Conservation (phyloP, 2,329 filamentous ascomycete genomes). For the Diaporthe ampelina region DNA sequence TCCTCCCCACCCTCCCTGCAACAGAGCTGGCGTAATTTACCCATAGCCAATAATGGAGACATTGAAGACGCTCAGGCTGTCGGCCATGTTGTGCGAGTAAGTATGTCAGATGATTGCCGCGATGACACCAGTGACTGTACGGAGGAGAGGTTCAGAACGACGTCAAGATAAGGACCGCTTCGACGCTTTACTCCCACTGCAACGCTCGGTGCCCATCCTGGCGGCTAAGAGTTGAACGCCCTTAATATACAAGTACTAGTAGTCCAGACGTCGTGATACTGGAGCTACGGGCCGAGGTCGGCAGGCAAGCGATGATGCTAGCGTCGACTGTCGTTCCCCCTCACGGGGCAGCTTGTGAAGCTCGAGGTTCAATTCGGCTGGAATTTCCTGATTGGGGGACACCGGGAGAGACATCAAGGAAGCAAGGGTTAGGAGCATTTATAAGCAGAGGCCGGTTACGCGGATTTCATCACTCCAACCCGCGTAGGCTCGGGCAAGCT, state of each 20-base stretch:
- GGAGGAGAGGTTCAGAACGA: neutral
- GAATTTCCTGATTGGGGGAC: neutral
- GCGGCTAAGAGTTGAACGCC: neutral
- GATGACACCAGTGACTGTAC: too few species aligned
- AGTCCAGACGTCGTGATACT: neutral
- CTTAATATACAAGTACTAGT: neutral
- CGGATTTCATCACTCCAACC: neutral
- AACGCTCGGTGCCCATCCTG: neutral
- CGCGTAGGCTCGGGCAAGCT: neutral
- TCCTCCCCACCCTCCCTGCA: neutral
- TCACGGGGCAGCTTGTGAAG: neutral
- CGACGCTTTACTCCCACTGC: neutral
- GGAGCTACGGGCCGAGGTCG: slow-evolving; percentile 6
- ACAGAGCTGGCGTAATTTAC: slow-evolving; percentile 37
- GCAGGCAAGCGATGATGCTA: slow-evolving; percentile 3
- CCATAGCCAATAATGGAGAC: slow-evolving; percentile 50
- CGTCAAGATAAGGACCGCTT: neutral
- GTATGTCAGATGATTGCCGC: neutral
- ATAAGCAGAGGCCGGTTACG: neutral
- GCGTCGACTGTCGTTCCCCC: neutral
- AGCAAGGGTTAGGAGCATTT: slow-evolving; percentile 11
- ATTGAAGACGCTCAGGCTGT: slow-evolving; percentile 47
- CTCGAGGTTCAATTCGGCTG: neutral
- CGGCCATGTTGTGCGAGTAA: slow-evolving; percentile 16
- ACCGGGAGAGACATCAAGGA: neutral